These are phyloP conservation scores for Oldenlandia corymbosa DNA, from an alignment of 257 asterid genomes.

Conservation along the genomic window DNA sequence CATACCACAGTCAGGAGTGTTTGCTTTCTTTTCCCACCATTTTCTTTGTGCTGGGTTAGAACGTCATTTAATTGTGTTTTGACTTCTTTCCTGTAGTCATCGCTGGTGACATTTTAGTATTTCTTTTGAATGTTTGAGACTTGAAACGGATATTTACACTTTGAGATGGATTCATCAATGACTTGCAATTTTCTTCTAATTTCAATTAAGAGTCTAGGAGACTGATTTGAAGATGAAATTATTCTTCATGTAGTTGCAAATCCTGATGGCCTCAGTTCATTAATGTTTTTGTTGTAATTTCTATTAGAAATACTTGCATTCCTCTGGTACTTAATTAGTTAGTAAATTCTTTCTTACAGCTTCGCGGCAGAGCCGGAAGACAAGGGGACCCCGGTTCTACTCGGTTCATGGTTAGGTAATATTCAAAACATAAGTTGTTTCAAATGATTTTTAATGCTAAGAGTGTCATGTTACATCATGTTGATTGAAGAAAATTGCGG, in stretches of 20 bases:
- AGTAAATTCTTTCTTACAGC: conserved; percentile 38
- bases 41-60: neutral
- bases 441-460: no score
- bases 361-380: conserved; percentile 98
- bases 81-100: neutral
- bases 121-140: neutral
- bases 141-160: neutral
- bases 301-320: neutral
- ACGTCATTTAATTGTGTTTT: neutral
- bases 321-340: neutral
- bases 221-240: neutral
- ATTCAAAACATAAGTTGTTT: neutral
- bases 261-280: neutral
- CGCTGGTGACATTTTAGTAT: neutral
- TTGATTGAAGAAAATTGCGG: no score
- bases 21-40: neutral
- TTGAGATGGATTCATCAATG: neutral
- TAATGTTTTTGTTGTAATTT: neutral
- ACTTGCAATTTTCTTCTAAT: neutral
- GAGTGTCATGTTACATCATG: no score
- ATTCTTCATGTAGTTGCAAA: neutral
- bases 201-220: neutral
- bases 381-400: conserved; percentile 99
- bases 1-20: neutral
- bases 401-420: conserved; percentile 94